These are phyloP conservation scores for Psilocybe tampanensis DNA, from an alignment of 768 basidiomycete genomes.

Conservation along the genomic window DNA sequence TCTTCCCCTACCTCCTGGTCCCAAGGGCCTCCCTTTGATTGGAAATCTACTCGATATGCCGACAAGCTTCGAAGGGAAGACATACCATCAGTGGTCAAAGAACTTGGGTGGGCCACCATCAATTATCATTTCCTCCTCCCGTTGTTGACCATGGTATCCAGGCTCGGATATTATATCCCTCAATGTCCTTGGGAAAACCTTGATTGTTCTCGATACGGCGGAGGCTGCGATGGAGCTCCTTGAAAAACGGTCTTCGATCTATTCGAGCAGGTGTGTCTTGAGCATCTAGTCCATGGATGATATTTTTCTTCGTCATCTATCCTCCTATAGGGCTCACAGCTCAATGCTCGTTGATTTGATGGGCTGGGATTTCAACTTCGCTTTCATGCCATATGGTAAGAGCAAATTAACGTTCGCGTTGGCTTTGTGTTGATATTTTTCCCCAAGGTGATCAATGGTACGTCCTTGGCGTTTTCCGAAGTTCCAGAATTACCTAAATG, in stretches of 20 bases:
- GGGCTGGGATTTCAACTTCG: conserved; percentile 20
- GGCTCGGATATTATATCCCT: conserved; percentile 32
- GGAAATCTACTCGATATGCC: no score
- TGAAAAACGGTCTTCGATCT: conserved; percentile 41
- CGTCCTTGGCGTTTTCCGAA: not conserved
- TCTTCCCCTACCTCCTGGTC: no score
- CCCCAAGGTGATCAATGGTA: not conserved
- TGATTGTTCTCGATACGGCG: conserved; percentile 36
- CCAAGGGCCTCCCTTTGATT: no score
- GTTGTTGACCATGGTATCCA: no score
- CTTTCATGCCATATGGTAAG: conserved; percentile 15
- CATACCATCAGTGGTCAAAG: no score
- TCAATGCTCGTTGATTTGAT: conserved; percentile 22
- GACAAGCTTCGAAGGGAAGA: no score
- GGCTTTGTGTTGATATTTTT: not conserved
- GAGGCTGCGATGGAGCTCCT: conserved; percentile 42
- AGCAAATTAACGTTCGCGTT: not conserved
- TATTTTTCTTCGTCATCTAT: no score
- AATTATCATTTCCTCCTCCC: no score
- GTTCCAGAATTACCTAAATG: no score
- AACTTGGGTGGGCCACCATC: no score
- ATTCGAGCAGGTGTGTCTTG: no score
- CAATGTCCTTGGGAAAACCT: conserved; percentile 23
- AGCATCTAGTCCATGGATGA: no score
- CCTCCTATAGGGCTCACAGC: conserved; percentile 22